phyloP scores from a whole-genome alignment of 768 basidiomycete species.

The Calocera cornea region DNA sequence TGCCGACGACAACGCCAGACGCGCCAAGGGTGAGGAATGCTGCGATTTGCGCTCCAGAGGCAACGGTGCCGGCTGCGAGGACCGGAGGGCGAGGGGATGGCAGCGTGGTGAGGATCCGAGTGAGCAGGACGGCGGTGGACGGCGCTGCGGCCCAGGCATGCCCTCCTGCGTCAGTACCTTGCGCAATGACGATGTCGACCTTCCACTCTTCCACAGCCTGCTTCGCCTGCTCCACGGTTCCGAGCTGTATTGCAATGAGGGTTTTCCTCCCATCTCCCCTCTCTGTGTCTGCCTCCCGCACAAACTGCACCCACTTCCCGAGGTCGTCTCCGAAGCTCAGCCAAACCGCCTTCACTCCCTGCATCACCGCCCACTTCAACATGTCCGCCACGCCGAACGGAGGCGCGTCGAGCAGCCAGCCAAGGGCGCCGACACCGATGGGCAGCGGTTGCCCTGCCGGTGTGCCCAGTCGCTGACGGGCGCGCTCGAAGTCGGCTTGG shows the following conservation, averaged over 20 bases:
- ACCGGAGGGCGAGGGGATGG: slow-evolving; percentile 35
- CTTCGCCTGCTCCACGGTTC: slow-evolving; percentile 44
- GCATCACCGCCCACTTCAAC: slow-evolving; percentile 39
- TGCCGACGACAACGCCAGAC: slow-evolving; percentile 55
- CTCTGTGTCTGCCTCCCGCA: slow-evolving; percentile 40
- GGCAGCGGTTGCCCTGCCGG: slow-evolving; percentile 26
- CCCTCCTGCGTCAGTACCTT: slow-evolving; percentile 75
- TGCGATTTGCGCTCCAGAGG: slow-evolving; percentile 50
- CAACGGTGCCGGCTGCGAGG: slow-evolving; percentile 63
- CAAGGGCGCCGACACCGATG: slow-evolving; percentile 63
- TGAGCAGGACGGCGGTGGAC: slow-evolving; percentile 47
- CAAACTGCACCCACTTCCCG: slow-evolving; percentile 43
- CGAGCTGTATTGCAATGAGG: slow-evolving; percentile 51
- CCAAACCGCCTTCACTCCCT: slow-evolving; percentile 54
- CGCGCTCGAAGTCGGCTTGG: slow-evolving; percentile 38
- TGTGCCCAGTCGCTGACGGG: slow-evolving; percentile 32
- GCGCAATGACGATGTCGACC: slow-evolving; percentile 60
- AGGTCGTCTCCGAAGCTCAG: slow-evolving; percentile 53
- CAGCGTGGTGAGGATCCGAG: slow-evolving; percentile 37
- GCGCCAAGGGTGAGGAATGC: slow-evolving; percentile 53
- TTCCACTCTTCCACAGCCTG: slow-evolving; percentile 52
- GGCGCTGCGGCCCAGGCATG: slow-evolving; percentile 48
- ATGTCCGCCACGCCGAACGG: slow-evolving; percentile 26
- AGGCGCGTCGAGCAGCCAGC: slow-evolving; percentile 51
- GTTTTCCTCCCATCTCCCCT: slow-evolving; percentile 31